Evolutionary conservation across 2,329 filamentous ascomycete species (phyloP).

Genomic region (Neofusicoccum laricinum): DNA sequence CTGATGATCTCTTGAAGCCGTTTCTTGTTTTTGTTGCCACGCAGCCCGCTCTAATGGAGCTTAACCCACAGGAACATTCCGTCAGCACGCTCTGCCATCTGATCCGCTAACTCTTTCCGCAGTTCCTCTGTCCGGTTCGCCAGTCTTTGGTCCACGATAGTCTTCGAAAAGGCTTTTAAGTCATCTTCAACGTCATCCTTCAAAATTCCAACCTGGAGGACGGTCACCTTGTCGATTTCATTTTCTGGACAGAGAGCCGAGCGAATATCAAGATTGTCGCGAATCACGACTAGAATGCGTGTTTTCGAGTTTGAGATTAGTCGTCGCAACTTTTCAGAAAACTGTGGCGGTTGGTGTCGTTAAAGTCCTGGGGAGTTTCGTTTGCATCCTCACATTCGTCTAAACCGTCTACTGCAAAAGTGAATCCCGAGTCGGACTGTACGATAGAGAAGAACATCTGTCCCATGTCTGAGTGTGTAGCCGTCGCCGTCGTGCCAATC

Average conservation of each 20-base stretch:
- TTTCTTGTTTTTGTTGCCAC: background rate
- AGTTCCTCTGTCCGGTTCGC: background rate
- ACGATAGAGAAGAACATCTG: background rate
- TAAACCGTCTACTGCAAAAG: background rate
- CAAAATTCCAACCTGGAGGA: background rate
- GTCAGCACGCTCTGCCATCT: background rate
- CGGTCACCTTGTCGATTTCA: rapidly evolving
- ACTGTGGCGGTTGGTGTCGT: background rate
- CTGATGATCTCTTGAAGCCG: background rate
- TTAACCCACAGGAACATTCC: background rate
- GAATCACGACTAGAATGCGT: background rate
- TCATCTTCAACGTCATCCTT: background rate
- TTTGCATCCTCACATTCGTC: background rate
- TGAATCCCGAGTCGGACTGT: background rate
- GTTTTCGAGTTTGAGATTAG: background rate
- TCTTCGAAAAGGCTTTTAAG: background rate
- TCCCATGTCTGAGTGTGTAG: background rate
- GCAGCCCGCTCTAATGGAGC: background rate
- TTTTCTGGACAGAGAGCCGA: background rate
- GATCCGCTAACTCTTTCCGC: background rate
- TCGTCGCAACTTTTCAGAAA: background rate
- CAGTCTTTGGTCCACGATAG: background rate
- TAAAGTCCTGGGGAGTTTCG: background rate
- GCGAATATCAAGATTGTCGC: background rate
- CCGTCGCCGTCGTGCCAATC: background rate